Evolutionary conservation across 225 moss, liverwort and hornwort species (phyloP).

Genomic region (Asterella californica): DNA sequence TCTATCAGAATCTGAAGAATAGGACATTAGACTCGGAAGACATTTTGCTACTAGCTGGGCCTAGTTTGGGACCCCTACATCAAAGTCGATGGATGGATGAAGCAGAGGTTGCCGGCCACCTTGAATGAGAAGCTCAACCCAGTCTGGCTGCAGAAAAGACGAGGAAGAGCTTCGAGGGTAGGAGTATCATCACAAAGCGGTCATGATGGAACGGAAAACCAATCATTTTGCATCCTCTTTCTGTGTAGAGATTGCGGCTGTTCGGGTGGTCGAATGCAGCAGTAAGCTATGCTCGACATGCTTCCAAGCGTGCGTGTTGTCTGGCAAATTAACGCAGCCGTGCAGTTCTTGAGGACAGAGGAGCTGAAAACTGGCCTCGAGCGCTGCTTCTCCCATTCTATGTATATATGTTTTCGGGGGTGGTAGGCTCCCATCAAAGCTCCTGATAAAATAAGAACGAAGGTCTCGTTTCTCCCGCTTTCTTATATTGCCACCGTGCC

Average conservation of each 20-base stretch:
- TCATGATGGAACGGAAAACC: background rate
- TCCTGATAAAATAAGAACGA: background rate
- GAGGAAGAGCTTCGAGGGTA: background rate
- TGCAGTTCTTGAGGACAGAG: background rate
- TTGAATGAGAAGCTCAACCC: background rate
- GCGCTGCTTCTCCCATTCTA: background rate
- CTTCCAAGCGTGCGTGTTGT: slow-evolving; percentile 8
- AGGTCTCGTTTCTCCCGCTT: background rate
- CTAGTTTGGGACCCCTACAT: background rate
- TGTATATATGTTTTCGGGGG: background rate
- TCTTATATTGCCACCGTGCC: background rate
- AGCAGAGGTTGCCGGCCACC: background rate
- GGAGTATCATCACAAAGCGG: background rate
- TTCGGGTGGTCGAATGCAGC: background rate
- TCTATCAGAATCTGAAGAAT: background rate
- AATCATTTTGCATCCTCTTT: background rate
- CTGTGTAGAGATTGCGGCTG: background rate
- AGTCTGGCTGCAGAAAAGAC: background rate
- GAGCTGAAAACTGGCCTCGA: background rate
- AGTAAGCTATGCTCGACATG: background rate
- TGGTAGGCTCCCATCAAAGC: background rate
- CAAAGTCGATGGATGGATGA: background rate
- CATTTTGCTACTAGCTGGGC: background rate
- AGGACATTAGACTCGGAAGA: background rate
- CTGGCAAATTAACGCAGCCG: background rate